Base-by-base conservation (phyloP, 495 filamentous ascomycete genomes). In the Podospora anserina region DNA sequence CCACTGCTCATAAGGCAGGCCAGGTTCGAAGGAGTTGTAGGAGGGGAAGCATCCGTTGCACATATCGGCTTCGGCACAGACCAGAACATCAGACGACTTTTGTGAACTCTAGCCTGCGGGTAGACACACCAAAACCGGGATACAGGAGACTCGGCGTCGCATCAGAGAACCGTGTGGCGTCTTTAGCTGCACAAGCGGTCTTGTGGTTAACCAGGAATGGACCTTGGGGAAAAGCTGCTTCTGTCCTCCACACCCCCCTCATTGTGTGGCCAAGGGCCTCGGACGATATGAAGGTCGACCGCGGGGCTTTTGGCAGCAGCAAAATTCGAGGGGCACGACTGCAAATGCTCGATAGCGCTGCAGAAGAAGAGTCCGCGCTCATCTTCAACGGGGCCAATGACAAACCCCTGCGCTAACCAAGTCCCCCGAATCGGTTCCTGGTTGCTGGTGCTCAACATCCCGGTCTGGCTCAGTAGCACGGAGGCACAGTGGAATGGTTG, bases 151-250 rank as follows among this genome's bases (percentile, higher is more conserved):
- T 66, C 59, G 64, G 64, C 59, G 68, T 61, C 5, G 30, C 60
- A 44, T 63, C 66, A 13, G 34, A 28, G 9, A 27, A 59, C 26
- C 26, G 16, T 18, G 64, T 70, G 68, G 68, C 68, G 68, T 66
- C 32, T 7, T 60, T 66, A 67, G 68, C 64, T 60, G 68, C 64
- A 66, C 23, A 59, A 49, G 26, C 32, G 54, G 55, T 54, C 66
- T 58, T 66, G 19, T 58, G 56, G 39, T 13, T 58, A 28, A 61
- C 59, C 59, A 61, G 23, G 59, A 61, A 61, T 16, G 59, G 23
- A 16, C 26, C 30, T 26, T 13, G 1, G 5, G 30, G 13, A 6
- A 49, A 6, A 16, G 13, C 15, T 7, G 30, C 30, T 7, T 32
- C 30, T 32, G 30, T 32, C 30, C 30, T 32, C 30, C 39, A 13